Base-by-base conservation (phyloP, 1,284 basidiomycete genomes). In the Gomphus sp. region DNA sequence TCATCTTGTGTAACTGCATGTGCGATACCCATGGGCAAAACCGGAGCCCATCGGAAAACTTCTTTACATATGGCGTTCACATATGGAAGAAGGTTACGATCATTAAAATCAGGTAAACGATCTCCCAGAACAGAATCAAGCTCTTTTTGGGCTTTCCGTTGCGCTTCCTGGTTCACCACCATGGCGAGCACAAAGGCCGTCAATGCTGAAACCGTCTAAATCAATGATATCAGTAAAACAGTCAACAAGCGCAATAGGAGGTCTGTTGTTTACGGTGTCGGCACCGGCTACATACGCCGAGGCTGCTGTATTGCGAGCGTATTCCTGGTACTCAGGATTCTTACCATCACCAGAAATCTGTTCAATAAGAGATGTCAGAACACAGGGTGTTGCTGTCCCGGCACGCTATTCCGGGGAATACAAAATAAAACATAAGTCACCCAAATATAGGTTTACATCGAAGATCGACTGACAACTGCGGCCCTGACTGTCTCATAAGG, bases 91-190 rank as follows among this genome's bases (percentile, higher is more conserved):
- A 74, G 67, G 22, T 76, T 71, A 10, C 83, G 76, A 69, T 89
- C 87, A 49, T 71, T 69, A 64, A 85, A 80, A 3, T 72, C 76
- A 43, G 87, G 86, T 11, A 88, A 73, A 59, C 85, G 75, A 62
- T 82, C 77, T 53, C 84, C 84, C 61, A 86, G 64, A n/a, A 87
- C 76, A 25, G 72, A 64, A 66, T 87, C 85, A 59, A 87, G 76
- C 66, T 87, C 84, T 57, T 71, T 74, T 63, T 85, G 85, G 2
- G 84, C 85, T 60, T 74, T 76, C 62, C 68, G 73, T 55, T 74
- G 72, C 25, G 76, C 76, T 47, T 78, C 76, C 12, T 80, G 81
- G 64, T 79, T 68, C 12, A 80, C 70, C 1, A 79, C 66, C 74
- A 83, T 78, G 28, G 80, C 79, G n/a, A 83, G 72, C 66, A 81